Base-by-base conservation (phyloP, 2,329 filamentous ascomycete genomes). In the Arachnopeziza araneosa region DNA sequence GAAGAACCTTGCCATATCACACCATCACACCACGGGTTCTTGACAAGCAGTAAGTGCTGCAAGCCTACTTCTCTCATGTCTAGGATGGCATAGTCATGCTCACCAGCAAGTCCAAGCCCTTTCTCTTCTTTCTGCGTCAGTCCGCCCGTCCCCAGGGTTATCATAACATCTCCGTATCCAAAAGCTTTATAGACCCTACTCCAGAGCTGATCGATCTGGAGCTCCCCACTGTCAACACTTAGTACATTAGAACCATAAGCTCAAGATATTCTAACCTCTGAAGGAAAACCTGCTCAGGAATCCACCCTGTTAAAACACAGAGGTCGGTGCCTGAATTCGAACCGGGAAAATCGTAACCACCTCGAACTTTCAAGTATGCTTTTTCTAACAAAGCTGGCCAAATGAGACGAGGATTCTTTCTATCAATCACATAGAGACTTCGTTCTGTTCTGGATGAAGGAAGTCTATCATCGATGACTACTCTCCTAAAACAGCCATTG, bases 261-360 rank as follows among this genome's bases (percentile, higher is more conserved):
- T 50, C 22, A 23, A n/a, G 24, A 23, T 26, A 30, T 1, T 65
- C 73, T 65, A 74, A 85, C 84, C 82, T 87, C 70, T 96, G 92
- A 1, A 98, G 78, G 68, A 96, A 96, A 1, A 98, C 78, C 73
- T 99, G 95, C 75, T 99, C 93, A 0, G 95, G 95, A 55, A 99
- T 92, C 95, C 95, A 99, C 30, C 95, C 93, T 0, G 90, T 96
- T 58, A 99, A 76, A 1, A 96, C 88, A 85, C 91, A 96, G 3
- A 99, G 77, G 74, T 99, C 95, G 1, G 93, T 98, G 12, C 91
- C 93, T 0, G 93, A 98, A 73, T 98, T 98, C 70, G 95, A 98
- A 8, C 95, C 95, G 0, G 95, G 93, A 66, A 99, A 99, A 70
- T 99, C 93, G 72, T 99, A 99, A 36, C 95, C 95, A 26, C 95